Conservation (phyloP, 345 rosid genomes). For the Dimocarpus longan region DNA sequence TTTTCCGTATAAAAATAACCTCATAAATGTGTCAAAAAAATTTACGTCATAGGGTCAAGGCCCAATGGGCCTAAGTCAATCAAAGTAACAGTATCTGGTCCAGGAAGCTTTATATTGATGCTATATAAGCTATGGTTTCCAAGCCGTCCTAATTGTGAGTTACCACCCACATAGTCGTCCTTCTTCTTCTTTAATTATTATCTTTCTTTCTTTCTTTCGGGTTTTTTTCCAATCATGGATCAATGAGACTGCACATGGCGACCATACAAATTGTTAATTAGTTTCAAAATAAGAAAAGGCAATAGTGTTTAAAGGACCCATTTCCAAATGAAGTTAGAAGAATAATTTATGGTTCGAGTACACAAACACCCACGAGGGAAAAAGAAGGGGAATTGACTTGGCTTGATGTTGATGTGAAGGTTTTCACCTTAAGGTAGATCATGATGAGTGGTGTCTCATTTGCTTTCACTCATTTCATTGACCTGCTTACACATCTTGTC, state of each 20-base stretch:
- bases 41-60: neutral
- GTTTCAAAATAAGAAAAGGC: neutral
- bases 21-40: too few relatives aligned
- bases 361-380: conserved; percentile 17
- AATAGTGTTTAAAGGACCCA: conserved; percentile 1
- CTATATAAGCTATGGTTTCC: neutral
- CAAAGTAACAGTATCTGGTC: neutral
- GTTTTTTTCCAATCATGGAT: neutral
- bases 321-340: conserved; percentile 21
- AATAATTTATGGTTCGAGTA: neutral
- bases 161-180: neutral
- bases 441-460: neutral
- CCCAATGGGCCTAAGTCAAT: neutral
- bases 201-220: too few relatives aligned
- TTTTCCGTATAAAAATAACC: neutral
- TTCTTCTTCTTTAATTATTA: neutral
- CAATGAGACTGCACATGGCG: neutral
- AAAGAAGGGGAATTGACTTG: conserved; percentile 9
- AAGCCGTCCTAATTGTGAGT: too few relatives aligned
- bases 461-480: conserved; percentile 21
- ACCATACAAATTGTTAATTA: neutral
- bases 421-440: conserved; percentile 35
- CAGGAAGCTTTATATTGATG: too few relatives aligned
- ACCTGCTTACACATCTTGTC: conserved; percentile 26
- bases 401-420: conserved; percentile 40